These are phyloP conservation scores for Fusarium chaquense DNA, from an alignment of 2,329 filamentous ascomycete genomes.

Conservation along the genomic window DNA sequence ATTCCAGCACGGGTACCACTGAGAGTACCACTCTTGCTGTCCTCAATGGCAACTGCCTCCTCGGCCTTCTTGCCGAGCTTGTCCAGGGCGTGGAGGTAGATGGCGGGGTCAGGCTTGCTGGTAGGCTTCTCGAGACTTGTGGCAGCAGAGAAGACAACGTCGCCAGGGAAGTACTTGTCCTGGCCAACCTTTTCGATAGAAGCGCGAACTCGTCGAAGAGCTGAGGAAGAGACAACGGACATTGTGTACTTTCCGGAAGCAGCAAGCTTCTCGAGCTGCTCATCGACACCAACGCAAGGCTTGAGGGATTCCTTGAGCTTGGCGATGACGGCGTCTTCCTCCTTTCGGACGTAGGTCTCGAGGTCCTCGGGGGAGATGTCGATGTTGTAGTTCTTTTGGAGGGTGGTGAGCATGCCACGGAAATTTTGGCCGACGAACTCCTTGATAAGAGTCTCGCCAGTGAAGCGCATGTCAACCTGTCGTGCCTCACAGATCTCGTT, in stretches of 20 bases:
- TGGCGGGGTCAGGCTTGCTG: constrained; percentile 89
- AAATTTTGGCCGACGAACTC: constrained; percentile 97
- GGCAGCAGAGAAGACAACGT: constrained; percentile 84
- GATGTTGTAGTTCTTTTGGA: constrained; percentile 83
- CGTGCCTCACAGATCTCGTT: constrained; percentile 83
- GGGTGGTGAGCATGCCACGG: constrained; percentile 85
- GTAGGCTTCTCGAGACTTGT: constrained; percentile 83
- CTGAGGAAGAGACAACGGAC: constrained; percentile 84
- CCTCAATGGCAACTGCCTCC: constrained; percentile 86
- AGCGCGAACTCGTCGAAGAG: constrained; percentile 80
- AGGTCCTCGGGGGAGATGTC: constrained; percentile 75
- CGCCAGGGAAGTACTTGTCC: constrained; percentile 80
- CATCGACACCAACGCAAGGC: constrained; percentile 76
- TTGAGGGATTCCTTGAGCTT: constrained; percentile 77
- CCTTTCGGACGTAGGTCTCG: constrained; percentile 78
- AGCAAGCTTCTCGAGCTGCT: constrained; percentile 73
- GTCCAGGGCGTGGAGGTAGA: constrained; percentile 84
- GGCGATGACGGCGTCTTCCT: constrained; percentile 86
- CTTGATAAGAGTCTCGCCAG: constrained; percentile 79
- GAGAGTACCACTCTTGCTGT: constrained; percentile 86
- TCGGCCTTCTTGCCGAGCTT: constrained; percentile 76
- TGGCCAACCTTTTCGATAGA: constrained; percentile 83
- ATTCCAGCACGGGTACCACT: constrained; percentile 81
- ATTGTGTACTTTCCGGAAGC: constrained; percentile 75
- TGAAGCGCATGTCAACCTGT: constrained; percentile 75